These are phyloP conservation scores for Aspergillus carbonarius DNA, from an alignment of 2,329 filamentous ascomycete genomes.

Conservation along the genomic window DNA sequence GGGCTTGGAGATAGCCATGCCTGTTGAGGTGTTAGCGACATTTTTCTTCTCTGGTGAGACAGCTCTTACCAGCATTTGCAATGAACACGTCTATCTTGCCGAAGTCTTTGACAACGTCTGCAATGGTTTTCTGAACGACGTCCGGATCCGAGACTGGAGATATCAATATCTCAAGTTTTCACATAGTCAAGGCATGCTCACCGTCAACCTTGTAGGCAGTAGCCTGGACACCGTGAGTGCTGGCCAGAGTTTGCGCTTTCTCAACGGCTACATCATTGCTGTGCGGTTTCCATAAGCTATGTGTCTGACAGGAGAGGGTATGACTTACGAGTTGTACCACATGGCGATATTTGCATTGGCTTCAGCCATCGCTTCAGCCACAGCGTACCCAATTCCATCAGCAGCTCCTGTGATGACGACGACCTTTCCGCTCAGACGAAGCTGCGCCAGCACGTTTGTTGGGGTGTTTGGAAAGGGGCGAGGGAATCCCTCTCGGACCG, in stretches of 20 bases:
- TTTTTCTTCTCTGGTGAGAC: background rate
- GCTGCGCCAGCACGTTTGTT: slow-evolving; percentile 47
- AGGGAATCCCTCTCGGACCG: slow-evolving; percentile 36
- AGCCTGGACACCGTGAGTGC: slow-evolving; percentile 38
- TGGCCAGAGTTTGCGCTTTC: slow-evolving; percentile 36
- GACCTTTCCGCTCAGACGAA: slow-evolving; percentile 42
- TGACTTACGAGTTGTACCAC: slow-evolving; percentile 40
- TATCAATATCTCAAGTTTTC: background rate
- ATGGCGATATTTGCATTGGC: slow-evolving; percentile 45
- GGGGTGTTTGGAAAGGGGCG: slow-evolving; percentile 42
- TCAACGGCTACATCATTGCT: slow-evolving; percentile 38
- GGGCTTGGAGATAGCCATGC: slow-evolving; percentile 55
- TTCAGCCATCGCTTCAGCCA: slow-evolving; percentile 49
- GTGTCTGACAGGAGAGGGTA: background rate
- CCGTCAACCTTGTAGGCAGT: slow-evolving; percentile 47
- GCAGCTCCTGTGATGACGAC: slow-evolving; percentile 49
- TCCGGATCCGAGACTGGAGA: slow-evolving; percentile 43
- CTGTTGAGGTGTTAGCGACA: slow-evolving; percentile 16
- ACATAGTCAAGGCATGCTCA: slow-evolving; percentile 6
- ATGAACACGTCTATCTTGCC: slow-evolving; percentile 46
- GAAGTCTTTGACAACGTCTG: slow-evolving; percentile 40
- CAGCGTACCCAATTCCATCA: slow-evolving; percentile 48
- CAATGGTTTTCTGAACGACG: slow-evolving; percentile 36
- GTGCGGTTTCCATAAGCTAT: background rate
- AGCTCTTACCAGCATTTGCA: slow-evolving; percentile 42